Percentiles rank a stretch among this genome's conserved stretches.
These are phyloP conservation scores for Chaetomium olivaceum DNA, from an alignment of 2,329 filamentous ascomycete genomes.

Conservation along the genomic window DNA sequence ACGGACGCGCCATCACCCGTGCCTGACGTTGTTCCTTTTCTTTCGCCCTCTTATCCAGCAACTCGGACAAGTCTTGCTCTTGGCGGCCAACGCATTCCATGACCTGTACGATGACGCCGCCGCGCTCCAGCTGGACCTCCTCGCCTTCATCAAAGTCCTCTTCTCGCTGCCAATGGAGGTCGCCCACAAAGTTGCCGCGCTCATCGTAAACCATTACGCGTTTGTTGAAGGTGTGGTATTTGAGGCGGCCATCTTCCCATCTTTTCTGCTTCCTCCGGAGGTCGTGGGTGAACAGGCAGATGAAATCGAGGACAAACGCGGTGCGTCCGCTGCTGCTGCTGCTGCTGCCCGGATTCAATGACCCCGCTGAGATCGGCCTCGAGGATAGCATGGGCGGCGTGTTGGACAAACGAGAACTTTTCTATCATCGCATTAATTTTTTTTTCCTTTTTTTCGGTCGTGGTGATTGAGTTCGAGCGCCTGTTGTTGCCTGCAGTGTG, in stretches of 20 bases:
- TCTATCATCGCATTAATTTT: conserved; percentile 9
- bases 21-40: conserved; percentile 54
- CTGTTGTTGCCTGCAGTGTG: neutral
- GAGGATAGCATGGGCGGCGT: conserved; percentile 31
- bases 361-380: conserved; percentile 15
- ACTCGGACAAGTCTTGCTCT: conserved; percentile 74
- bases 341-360: conserved; percentile 10
- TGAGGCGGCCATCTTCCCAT: conserved; percentile 90
- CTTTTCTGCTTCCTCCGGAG: conserved; percentile 82
- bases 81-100: conserved; percentile 70
- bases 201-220: conserved; percentile 89
- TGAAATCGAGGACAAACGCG: conserved; percentile 76
- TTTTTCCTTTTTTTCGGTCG: neutral
- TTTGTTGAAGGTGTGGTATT: conserved; percentile 88
- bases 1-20: conserved; percentile 44
- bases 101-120: conserved; percentile 76
- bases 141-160: conserved; percentile 76
- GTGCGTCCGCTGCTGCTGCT: conserved; percentile 55
- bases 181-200: conserved; percentile 76
- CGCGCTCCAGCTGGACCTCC: conserved; percentile 75
- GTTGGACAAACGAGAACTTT: neutral
- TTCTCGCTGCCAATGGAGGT: conserved; percentile 75
- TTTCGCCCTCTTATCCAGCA: conserved; percentile 69
- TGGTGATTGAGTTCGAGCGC: neutral
- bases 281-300: conserved; percentile 86